These are phyloP conservation scores for Torrubiellomyces zombiae DNA, from an alignment of 2,329 filamentous ascomycete genomes.

Conservation along the genomic window DNA sequence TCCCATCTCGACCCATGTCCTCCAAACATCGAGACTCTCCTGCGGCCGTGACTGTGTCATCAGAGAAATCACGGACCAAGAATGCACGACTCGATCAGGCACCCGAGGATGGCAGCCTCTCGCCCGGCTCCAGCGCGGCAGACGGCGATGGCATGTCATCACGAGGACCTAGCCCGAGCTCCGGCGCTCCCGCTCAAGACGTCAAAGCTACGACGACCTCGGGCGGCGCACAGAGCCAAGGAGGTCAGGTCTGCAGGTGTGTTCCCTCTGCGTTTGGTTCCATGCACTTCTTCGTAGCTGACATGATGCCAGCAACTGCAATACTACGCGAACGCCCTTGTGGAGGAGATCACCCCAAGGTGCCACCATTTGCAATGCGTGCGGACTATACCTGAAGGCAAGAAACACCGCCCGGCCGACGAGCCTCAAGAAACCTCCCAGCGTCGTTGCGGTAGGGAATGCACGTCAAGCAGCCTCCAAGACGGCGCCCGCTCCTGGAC, in stretches of 20 bases:
- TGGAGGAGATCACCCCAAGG: slow-evolving; percentile 90
- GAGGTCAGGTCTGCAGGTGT: slow-evolving; percentile 58
- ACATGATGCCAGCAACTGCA: slow-evolving; percentile 62
- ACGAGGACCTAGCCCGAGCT: slow-evolving; percentile 14
- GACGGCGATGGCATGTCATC: slow-evolving; percentile 9
- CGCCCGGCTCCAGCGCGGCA: slow-evolving; percentile 10
- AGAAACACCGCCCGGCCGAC: slow-evolving; percentile 82
- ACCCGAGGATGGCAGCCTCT: slow-evolving; percentile 10
- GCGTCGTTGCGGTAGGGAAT: slow-evolving; percentile 24
- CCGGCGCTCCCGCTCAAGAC: slow-evolving; percentile 5
- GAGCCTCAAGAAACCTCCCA: slow-evolving; percentile 65
- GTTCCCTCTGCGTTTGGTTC: slow-evolving; percentile 8
- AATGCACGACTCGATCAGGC: slow-evolving; percentile 4
- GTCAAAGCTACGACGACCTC: slow-evolving; percentile 5
- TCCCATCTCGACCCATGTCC: slow-evolving; percentile 21
- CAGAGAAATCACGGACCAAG: no score
- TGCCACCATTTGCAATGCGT: slow-evolving; percentile 94
- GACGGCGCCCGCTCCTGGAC: slow-evolving; percentile 17
- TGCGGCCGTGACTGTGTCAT: no score
- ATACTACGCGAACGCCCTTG: slow-evolving; percentile 80
- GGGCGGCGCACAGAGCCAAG: slow-evolving; percentile 17
- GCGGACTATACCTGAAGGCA: slow-evolving; percentile 85
- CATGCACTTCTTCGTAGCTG: slow-evolving; percentile 1
- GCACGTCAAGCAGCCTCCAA: slow-evolving; percentile 26
- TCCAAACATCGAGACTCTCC: slow-evolving; percentile 12